Percentiles rank a stretch among this genome's conserved stretches.
Evolutionary conservation across 2,329 filamentous ascomycete species (phyloP).

Genomic region (Lachnellula willkommii): DNA sequence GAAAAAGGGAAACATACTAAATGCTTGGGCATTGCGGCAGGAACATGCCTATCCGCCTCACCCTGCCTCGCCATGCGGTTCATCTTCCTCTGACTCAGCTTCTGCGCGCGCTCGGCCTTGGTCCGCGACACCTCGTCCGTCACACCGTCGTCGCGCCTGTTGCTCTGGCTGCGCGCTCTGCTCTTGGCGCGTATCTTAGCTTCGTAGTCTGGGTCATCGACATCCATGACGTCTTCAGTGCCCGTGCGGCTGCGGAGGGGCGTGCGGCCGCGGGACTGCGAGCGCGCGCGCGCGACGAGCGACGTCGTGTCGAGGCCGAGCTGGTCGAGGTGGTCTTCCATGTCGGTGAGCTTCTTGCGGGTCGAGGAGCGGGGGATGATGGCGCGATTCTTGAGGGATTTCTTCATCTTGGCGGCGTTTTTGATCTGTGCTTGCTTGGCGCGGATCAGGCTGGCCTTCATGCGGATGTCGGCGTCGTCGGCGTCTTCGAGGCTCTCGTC

Average conservation of each 20-base stretch:
- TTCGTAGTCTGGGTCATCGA: constrained; percentile 53
- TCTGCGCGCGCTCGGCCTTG: constrained; percentile 81
- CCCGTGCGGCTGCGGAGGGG: constrained; percentile 56
- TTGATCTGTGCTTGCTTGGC: constrained; percentile 90
- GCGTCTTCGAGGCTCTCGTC: constrained; percentile 76
- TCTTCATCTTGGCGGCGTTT: constrained; percentile 93
- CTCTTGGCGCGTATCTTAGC: constrained; percentile 66
- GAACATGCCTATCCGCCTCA: constrained; percentile 89
- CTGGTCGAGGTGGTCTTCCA: constrained; percentile 78
- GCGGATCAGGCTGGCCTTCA: constrained; percentile 91
- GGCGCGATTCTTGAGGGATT: constrained; percentile 94
- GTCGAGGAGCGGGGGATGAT: constrained; percentile 80
- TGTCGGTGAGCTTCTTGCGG: constrained; percentile 77
- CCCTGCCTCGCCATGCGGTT: constrained; percentile 96
- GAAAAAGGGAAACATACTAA: constrained; percentile 56
- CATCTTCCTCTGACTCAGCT: constrained; percentile 95
- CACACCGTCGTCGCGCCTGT: constrained; percentile 74
- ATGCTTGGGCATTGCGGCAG: constrained; percentile 79
- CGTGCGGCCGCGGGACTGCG: constrained; percentile 48
- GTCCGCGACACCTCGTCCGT: constrained; percentile 58
- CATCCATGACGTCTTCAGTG: constrained; percentile 70
- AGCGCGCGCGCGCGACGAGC: too few relatives aligned
- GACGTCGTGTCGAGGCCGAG: constrained; percentile 64
- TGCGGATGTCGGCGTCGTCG: constrained; percentile 78
- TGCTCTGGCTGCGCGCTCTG: constrained; percentile 60